phyloP scores from a whole-genome alignment of 345 rosid genomes.

The Rubroshorea leprosula region DNA sequence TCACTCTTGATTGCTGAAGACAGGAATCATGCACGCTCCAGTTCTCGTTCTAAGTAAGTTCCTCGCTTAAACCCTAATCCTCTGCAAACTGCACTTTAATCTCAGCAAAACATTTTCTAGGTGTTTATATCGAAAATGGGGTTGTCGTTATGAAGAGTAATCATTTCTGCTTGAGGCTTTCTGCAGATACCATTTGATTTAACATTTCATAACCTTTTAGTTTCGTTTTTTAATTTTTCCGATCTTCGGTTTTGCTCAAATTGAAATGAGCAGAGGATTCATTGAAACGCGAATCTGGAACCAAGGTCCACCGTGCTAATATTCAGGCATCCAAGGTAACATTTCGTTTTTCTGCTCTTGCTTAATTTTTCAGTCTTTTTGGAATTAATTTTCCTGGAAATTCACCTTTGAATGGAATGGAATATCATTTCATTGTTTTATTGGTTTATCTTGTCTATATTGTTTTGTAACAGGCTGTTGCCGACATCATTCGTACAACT shows the following conservation, averaged over 20 bases:
- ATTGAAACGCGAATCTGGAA: constrained; percentile 86
- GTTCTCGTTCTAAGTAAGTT: constrained; percentile 85
- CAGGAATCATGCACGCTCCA: constrained; percentile 53
- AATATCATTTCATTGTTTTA: too few species aligned
- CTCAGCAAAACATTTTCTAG: too few species aligned
- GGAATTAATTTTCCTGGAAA: too few species aligned
- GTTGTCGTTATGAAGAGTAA: too few species aligned
- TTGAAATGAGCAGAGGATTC: constrained; percentile 69
- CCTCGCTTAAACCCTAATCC: neutral
- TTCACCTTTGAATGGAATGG: too few species aligned
- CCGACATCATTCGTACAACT: constrained; percentile 85
- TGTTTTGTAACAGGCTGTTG: constrained; percentile 55
- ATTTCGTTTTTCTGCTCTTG: neutral
- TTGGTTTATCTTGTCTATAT: neutral
- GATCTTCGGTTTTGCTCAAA: neutral
- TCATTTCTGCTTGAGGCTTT: too few species aligned
- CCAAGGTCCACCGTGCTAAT: constrained; percentile 81
- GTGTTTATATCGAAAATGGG: too few species aligned
- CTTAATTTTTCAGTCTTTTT: too few species aligned
- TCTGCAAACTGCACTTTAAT: neutral
- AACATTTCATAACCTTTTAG: too few species aligned
- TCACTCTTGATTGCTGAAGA: neutral
- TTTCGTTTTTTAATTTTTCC: neutral
- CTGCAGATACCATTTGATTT: too few species aligned
- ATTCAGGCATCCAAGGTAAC: constrained; percentile 80